Base-by-base conservation (phyloP, 2,329 filamentous ascomycete genomes). In the Capronia coronata region DNA sequence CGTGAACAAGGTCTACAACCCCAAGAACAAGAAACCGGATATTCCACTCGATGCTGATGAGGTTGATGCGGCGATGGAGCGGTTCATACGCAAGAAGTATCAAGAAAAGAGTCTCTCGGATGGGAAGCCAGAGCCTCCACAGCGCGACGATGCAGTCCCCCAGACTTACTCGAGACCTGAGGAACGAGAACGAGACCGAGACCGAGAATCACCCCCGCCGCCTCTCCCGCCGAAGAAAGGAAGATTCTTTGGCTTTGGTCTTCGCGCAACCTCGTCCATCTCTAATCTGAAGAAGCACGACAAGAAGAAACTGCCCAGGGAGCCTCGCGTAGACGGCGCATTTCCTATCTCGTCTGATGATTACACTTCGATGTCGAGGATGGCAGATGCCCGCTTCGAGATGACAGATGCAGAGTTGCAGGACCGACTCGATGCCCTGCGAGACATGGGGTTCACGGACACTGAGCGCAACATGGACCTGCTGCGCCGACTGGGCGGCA, bases 11-110 rank as follows among this genome's bases (percentile, higher is more conserved):
- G 79, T 82, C 51, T 96, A 88, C 71, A 98, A 98, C 64, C 85
- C 93, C 22, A 79, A 85, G 60, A 89, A 87, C 68, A 79, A 85
- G 61, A 86, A 83, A 61, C 83, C 93, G 1, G 80, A 91, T 3
- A 83, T 96, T 13, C 90, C 93, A 0, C 77, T 95, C 60, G 93
- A 97, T 64, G 81, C 81, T 32, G 93, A 98, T 69, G 90, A 97
- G 71, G 86, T 86, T 42, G 91, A 98, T 65, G 85, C 87, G 9
- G 88, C 86, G 22, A 93, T 98, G 85, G 93, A 98, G 69, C 80
- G 87, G 53, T 97, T 91, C 67, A 95, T 98, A 59, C 78, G 91
- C 53, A 84, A 91, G 63, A 98, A 98, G 68, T 98, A 98, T 68
- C 82, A 90, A 64, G 82, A 83, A 60, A 73, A 76, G 50, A 69